phyloP scores from a whole-genome alignment of 1,284 basidiomycete species.

The Microbotryum saponariae region DNA sequence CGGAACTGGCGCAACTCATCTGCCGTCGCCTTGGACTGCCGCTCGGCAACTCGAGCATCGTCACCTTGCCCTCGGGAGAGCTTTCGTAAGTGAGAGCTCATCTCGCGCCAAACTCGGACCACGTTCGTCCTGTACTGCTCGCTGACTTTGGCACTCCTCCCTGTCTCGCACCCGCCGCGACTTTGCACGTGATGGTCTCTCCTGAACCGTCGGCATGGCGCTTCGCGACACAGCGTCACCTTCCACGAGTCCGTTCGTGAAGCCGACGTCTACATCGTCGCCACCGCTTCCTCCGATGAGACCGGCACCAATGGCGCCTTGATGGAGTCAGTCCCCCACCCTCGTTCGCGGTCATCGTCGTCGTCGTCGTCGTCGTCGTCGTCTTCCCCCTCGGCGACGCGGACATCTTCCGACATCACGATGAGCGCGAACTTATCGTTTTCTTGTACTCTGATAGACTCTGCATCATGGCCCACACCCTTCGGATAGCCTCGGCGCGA shows the following conservation, averaged over 20 bases:
- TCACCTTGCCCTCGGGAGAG: slow-evolving; percentile 21
- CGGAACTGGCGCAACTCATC: slow-evolving; percentile 88
- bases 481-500: slow-evolving; percentile 76
- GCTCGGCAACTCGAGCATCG: slow-evolving; percentile 15
- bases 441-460: slow-evolving; percentile 51
- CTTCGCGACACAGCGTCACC: slow-evolving; percentile 56
- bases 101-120: slow-evolving; percentile 14
- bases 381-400: slow-evolving; percentile 9
- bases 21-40: slow-evolving; percentile 64
- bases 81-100: slow-evolving; percentile 25
- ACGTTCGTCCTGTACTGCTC: background rate
- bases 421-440: background rate
- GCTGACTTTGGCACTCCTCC: slow-evolving; percentile 55
- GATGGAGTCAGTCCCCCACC: slow-evolving; percentile 35
- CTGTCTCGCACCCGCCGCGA: slow-evolving; percentile 55
- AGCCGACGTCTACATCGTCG: slow-evolving; percentile 98
- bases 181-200: slow-evolving; percentile 48
- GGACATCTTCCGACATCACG: slow-evolving; percentile 57
- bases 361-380: slow-evolving; percentile 26
- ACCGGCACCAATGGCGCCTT: slow-evolving; percentile 36
- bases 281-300: slow-evolving; percentile 43
- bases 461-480: slow-evolving; percentile 99
- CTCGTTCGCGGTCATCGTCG: slow-evolving; percentile 20
- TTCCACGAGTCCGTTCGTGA: slow-evolving; percentile 94
- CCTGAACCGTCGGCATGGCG: slow-evolving; percentile 64